A percentile compares a stretch with the other conserved stretches of the same genome.
Evolutionary conservation across 306 rosid species (phyloP).

Genomic region (Gastrolobium bilobum): DNA sequence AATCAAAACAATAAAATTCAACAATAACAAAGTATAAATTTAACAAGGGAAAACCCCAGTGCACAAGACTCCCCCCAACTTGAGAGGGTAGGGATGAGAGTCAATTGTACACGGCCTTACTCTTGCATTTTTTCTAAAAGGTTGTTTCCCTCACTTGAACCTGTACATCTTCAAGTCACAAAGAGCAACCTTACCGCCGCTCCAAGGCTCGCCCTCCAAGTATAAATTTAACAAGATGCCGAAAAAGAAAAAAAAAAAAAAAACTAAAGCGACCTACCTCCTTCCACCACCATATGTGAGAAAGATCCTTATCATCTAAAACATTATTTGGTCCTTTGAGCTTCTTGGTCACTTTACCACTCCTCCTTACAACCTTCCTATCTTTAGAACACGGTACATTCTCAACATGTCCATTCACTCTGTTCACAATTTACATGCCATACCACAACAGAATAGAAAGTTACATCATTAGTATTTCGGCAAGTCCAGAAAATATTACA

Average conservation of each 20-base stretch:
- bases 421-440: slow-evolving; percentile 42
- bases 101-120: no score
- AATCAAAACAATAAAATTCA: slow-evolving; percentile 38
- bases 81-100: no score
- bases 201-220: no score
- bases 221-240: not conserved
- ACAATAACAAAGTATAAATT: not conserved
- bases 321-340: slow-evolving; percentile 50
- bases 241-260: not conserved
- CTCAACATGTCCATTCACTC: slow-evolving; percentile 54
- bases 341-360: slow-evolving; percentile 69
- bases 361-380: slow-evolving; percentile 60
- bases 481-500: slow-evolving; percentile 37
- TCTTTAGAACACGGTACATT: slow-evolving; percentile 56
- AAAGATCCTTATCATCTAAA: slow-evolving; percentile 74
- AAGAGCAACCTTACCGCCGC: no score
- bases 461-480: slow-evolving; percentile 27
- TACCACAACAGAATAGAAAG: slow-evolving; percentile 25
- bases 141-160: no score
- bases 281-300: slow-evolving; percentile 91
- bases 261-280: slow-evolving; percentile 61
- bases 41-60: no score
- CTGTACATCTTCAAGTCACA: no score
- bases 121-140: no score
- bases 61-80: no score